Conservation (phyloP, 1,139 yeast genomes). For the Arxiozyma bovina region DNA sequence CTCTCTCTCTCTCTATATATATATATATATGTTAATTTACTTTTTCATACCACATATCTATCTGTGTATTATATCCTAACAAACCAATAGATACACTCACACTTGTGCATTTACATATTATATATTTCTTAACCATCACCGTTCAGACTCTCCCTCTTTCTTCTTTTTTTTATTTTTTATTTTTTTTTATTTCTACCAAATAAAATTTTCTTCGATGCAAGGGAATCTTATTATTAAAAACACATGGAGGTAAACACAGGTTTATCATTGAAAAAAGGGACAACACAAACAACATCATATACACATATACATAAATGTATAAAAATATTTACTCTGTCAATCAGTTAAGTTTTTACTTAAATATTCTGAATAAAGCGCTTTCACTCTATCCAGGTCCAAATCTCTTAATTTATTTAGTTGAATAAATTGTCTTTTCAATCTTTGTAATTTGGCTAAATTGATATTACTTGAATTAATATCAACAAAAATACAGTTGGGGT, state of each 20-base stretch:
- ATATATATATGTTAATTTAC: constrained; percentile 8
- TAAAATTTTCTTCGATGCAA: no score
- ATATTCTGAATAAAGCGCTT: constrained; percentile 65
- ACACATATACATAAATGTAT: no score
- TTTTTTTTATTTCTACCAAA: no score
- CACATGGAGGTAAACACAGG: no score
- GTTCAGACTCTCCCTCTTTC: not conserved
- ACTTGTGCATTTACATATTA: not conserved
- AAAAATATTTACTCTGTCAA: not conserved
- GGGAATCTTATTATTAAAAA: no score
- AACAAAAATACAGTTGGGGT: constrained; percentile 36
- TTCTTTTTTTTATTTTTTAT: no score
- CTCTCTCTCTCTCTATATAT: constrained; percentile 3
- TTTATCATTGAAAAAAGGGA: not conserved
- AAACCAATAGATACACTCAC: not conserved
- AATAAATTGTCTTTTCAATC: constrained; percentile 75
- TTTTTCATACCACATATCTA: not conserved
- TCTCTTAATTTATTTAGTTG: constrained; percentile 71
- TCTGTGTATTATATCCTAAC: no score
- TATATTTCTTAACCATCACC: not conserved
- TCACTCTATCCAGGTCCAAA: constrained; percentile 52
- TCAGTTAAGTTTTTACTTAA: constrained; percentile 24
- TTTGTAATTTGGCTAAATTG: constrained; percentile 69
- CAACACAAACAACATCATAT: not conserved
- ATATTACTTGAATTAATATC: constrained; percentile 57